Conservation (phyloP, 345 rosid species). For the Linum usitatissimum region DNA sequence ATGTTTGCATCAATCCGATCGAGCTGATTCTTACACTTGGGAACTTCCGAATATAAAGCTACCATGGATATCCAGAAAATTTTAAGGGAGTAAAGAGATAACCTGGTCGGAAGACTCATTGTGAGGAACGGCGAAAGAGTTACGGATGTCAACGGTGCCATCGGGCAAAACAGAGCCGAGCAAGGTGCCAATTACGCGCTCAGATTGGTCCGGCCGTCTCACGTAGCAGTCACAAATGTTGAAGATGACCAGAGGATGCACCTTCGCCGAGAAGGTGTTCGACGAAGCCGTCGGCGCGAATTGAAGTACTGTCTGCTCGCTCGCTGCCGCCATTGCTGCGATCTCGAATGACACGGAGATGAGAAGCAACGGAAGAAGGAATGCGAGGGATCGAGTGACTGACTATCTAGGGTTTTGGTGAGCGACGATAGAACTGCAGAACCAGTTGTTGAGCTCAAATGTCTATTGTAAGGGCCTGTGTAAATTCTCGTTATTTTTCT, state of each 20-base stretch:
- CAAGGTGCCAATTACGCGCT: slow-evolving; percentile 91
- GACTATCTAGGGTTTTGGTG: slow-evolving; percentile 4
- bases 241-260: slow-evolving; percentile 83
- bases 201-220: slow-evolving; percentile 85
- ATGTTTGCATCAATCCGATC: neutral
- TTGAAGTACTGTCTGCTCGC: slow-evolving; percentile 61
- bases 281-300: slow-evolving; percentile 34
- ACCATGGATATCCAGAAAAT: neutral
- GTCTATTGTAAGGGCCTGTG: neutral
- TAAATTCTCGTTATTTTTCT: neutral
- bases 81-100: neutral
- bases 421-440: neutral
- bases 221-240: slow-evolving; percentile 93
- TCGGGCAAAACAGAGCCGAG: slow-evolving; percentile 80
- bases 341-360: slow-evolving; percentile 5
- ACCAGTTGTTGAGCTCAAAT: neutral
- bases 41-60: neutral
- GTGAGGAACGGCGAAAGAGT: slow-evolving; percentile 96
- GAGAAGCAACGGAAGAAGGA: neutral
- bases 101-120: slow-evolving; percentile 90
- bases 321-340: slow-evolving; percentile 61
- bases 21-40: neutral
- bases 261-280: slow-evolving; percentile 44
- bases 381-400: neutral
- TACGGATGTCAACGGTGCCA: slow-evolving; percentile 86